Percentiles rank a stretch among this genome's conserved stretches.
phyloP scores from a whole-genome alignment of 2,329 filamentous ascomycete species.

The Teratosphaeria nubilosa region DNA sequence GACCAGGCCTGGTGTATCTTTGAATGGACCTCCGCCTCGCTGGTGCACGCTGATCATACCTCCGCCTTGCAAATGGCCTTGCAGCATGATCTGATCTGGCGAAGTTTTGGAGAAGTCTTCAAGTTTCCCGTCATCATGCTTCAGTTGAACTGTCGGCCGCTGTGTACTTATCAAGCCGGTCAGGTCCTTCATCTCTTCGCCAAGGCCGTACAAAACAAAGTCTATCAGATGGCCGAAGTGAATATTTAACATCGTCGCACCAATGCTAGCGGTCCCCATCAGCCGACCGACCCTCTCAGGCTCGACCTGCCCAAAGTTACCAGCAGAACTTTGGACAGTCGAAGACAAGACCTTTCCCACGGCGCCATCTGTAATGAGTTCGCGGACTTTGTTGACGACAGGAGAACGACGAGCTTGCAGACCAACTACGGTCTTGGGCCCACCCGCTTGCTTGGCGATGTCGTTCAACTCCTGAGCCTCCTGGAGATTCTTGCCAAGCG shows the following conservation, averaged over 20 bases:
- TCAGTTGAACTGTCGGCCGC: not conserved
- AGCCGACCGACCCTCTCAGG: not conserved
- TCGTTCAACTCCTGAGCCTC: slow-evolving; percentile 35
- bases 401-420: slow-evolving; percentile 37
- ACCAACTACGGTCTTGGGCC: slow-evolving; percentile 37
- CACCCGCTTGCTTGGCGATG: slow-evolving; percentile 29
- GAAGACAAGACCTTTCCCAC: slow-evolving; percentile 33
- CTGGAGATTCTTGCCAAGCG: slow-evolving; percentile 31
- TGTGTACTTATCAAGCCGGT: not conserved
- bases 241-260: not conserved
- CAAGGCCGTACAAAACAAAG: not conserved
- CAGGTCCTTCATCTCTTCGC: not conserved
- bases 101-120: not conserved
- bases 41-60: not conserved
- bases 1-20: not conserved
- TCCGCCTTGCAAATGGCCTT: not conserved
- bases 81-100: not conserved
- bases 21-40: not conserved
- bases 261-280: not conserved
- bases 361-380: slow-evolving; percentile 32
- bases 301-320: not conserved
- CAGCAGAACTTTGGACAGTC: not conserved
- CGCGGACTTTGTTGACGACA: slow-evolving; percentile 31
- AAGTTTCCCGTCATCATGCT: not conserved
- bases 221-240: not conserved